Evolutionary conservation across 2,329 filamentous ascomycete genomes (phyloP), one percentile per base, ranked within the genome.

Genomic region (Ceratocystis ficicola): DNA sequence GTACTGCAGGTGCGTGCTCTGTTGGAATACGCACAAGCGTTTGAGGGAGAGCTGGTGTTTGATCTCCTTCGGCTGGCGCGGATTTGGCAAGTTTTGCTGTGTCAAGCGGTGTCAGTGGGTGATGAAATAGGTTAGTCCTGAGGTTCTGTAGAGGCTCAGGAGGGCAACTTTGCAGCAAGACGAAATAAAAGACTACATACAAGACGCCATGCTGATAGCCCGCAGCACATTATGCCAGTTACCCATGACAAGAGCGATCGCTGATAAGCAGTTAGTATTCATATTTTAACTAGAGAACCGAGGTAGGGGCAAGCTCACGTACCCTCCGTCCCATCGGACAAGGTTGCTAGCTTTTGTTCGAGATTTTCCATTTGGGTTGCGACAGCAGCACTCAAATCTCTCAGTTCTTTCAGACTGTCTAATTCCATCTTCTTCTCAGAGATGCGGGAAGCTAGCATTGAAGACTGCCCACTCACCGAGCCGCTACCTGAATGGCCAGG

Each of bases 181-280:
- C 22, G 20, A 25, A 22, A 4, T 3, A 22, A 25, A 25, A 25
- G 22, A 57, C 66, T 32, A 77, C 84, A 72, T 80, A 92, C 89
- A 82, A 68, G 88, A 92, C 68, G 90, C 90, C 88, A 94, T 92
- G 72, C 88, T 88, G 72, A 95, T 92, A 52, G 89, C 89, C 69
- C 87, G 81, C 68, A 95, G 80, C 69, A 95, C 89, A 71, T 90
- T 92, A 74, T 92, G 87, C 90, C 90, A 95, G 74, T 94, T 95
- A 64, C 86, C 83, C 73, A 95, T 79, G 25, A 95, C 89, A n/a
- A 86, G 83, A 48, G 90, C 89, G 71, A 95, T 90, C 68, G 88
- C 89, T 90, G 73, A 36, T 20, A 44, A 32, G 44, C 5, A 41
- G 44, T 20, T 44, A 32, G 50, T 28, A 59, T 12, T 41, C 2